Evolutionary conservation across 2,329 filamentous ascomycete genomes (phyloP), one percentile per base, ranked within the genome.

Genomic region (Aspergillus texensis): DNA sequence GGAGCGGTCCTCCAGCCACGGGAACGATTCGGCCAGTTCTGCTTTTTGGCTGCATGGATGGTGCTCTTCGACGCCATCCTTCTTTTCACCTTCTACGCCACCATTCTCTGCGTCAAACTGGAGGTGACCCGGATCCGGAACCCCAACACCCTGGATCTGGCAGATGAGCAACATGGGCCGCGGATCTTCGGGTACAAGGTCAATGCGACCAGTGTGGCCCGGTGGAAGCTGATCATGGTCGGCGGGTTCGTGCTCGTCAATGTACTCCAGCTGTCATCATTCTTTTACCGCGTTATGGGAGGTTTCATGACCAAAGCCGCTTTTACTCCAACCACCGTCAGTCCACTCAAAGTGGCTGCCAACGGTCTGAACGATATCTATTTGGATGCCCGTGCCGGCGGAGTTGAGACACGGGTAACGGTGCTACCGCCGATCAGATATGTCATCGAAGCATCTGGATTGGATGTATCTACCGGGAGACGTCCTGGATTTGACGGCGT

Each of bases 101-200:
- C 55, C 9, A 26, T 57, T 43, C 32, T 57, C 8, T 57, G 55
- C 30, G 55, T 41, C 12, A 57, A 57, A 30, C 50, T 62, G 19
- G 54, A 45, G 26, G n/a, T 56, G 21, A 53, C 41, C 48, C 48
- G 48, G 21, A 45, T 54, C 46, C 21, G 34, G 34, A 32, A 12
- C n/a, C 48, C 28, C n/a, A 24, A 10, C 10, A 24, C 36, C 36
- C 19, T 55, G 6, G 32, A 32, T n/a, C 36, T 16, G 19, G 32
- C 32, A 4, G 9, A 39, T 24, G 56, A 34, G 26, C 43, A 58
- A n/a, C 32, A 41, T n/a, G 36, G 21, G 12, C 14, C 46, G 12
- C 24, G 48, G 8, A 60, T 60, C 9, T 60, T 60, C 28, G 46
- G 58, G 16, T 19, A 60, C 14, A 60, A 60, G 34, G 48, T 41